These are phyloP conservation scores for Botryococcus braunii DNA, from an alignment of 163 green algal species.

Conservation along the genomic window DNA sequence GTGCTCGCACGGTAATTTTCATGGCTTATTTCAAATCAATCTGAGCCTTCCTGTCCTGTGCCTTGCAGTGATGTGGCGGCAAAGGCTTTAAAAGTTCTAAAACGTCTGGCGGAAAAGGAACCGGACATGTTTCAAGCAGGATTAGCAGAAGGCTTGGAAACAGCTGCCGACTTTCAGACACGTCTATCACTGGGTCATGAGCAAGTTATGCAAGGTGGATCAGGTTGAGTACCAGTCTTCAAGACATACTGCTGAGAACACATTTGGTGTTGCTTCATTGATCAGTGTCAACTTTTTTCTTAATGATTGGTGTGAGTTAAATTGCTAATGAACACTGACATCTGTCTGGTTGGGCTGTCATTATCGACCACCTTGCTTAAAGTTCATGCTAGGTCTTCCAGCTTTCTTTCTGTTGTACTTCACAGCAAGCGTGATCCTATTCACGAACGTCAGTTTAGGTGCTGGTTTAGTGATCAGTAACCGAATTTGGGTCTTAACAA, in stretches of 20 bases:
- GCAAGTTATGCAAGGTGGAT: too few relatives aligned
- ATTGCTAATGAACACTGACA: too few relatives aligned
- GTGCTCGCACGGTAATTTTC: too few relatives aligned
- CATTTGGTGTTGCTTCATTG: too few relatives aligned
- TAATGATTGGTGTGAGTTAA: too few relatives aligned
- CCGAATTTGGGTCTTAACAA: not conserved
- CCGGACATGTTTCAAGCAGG: conserved; percentile 24
- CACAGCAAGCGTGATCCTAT: not conserved
- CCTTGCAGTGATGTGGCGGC: conserved; percentile 29
- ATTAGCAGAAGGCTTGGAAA: conserved; percentile 35
- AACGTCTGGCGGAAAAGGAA: conserved; percentile 18
- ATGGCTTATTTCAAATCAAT: too few relatives aligned
- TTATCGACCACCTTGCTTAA: not conserved
- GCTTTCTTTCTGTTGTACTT: not conserved
- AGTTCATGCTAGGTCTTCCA: not conserved
- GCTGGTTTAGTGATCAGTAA: not conserved
- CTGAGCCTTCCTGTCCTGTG: not conserved
- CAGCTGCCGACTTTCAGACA: conserved; percentile 37
- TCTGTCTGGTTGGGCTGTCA: too few relatives aligned
- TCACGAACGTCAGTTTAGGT: not conserved
- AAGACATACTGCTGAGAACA: too few relatives aligned
- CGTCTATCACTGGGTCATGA: too few relatives aligned
- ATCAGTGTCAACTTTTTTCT: too few relatives aligned
- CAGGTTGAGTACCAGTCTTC: too few relatives aligned
- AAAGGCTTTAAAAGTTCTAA: conserved; percentile 42